Percentiles rank a stretch among this genome's conserved stretches.
These are phyloP conservation scores for Dothidotthia symphoricarpi DNA, from an alignment of 2,329 filamentous ascomycete genomes.

Conservation along the genomic window DNA sequence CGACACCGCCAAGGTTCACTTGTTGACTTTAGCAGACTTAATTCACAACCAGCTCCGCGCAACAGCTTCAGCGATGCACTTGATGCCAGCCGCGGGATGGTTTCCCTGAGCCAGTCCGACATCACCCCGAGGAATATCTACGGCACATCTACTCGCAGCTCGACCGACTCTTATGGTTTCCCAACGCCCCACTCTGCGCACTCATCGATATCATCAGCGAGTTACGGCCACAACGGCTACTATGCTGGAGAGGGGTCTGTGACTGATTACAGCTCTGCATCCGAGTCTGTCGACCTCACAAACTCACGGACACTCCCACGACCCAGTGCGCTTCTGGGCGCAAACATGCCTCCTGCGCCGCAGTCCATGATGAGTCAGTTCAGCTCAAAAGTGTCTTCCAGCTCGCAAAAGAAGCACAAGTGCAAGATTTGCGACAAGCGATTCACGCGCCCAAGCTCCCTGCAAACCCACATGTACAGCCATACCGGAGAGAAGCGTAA, in stretches of 20 bases:
- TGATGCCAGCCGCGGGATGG: slow-evolving; percentile 90
- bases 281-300: slow-evolving; percentile 77
- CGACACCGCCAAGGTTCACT: slow-evolving; percentile 59
- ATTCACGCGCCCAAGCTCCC: slow-evolving; percentile 88
- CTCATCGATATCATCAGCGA: slow-evolving; percentile 83
- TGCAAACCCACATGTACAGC: slow-evolving; percentile 98
- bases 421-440: slow-evolving; percentile 99
- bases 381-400: slow-evolving; percentile 92
- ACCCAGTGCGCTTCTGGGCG: slow-evolving; percentile 63
- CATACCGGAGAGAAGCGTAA: slow-evolving; percentile 97
- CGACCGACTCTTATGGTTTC: slow-evolving; percentile 87
- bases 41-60: slow-evolving; percentile 56
- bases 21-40: slow-evolving; percentile 65
- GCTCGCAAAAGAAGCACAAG: slow-evolving; percentile 98
- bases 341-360: slow-evolving; percentile 72
- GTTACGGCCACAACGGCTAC: slow-evolving; percentile 80
- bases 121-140: slow-evolving; percentile 79
- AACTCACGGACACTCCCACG: slow-evolving; percentile 80
- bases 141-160: slow-evolving; percentile 66
- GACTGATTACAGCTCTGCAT: slow-evolving; percentile 90
- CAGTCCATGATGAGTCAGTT: slow-evolving; percentile 99
- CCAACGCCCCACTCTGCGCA: slow-evolving; percentile 79
- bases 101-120: slow-evolving; percentile 86
- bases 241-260: slow-evolving; percentile 76
- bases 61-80: slow-evolving; percentile 83